Evolutionary conservation across 2,329 filamentous ascomycete genomes (phyloP).

Genomic region (Cercospora canescens): DNA sequence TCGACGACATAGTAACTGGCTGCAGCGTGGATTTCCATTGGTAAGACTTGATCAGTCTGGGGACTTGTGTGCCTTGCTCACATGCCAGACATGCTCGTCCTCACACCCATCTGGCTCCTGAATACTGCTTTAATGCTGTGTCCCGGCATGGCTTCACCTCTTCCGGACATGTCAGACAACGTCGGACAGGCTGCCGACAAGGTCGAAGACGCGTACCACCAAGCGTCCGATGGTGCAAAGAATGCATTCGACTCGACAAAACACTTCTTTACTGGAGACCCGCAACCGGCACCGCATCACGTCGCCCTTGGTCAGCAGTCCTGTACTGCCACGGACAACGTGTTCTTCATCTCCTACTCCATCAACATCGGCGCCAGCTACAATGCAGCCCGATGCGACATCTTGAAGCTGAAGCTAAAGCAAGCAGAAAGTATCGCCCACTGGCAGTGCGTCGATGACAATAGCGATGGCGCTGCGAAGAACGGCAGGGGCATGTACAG

Average conservation of each 20-base stretch:
- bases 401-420: not conserved
- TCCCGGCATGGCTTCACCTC: not conserved
- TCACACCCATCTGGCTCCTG: not conserved
- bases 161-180: not conserved
- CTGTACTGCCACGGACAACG: slow-evolving; percentile 6
- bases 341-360: slow-evolving; percentile 10
- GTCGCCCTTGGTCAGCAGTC: not conserved
- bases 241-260: not conserved
- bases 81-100: not conserved
- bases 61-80: not conserved
- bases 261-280: not conserved
- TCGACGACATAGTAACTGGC: not conserved
- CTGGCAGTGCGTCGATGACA: slow-evolving; percentile 8
- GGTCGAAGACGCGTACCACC: not conserved
- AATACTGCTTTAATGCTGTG: not conserved
- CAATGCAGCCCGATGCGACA: not conserved
- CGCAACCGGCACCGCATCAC: not conserved
- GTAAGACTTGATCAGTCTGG: not conserved
- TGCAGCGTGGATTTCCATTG: not conserved
- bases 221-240: not conserved
- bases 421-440: not conserved
- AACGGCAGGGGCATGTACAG: not conserved
- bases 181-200: not conserved
- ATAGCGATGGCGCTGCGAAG: not conserved
- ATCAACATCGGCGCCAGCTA: slow-evolving; percentile 1